Percentiles rank a stretch among this genome's conserved stretches.
These are phyloP conservation scores for Aquilaria malaccensis DNA, from an alignment of 345 rosid species.

Conservation along the genomic window DNA sequence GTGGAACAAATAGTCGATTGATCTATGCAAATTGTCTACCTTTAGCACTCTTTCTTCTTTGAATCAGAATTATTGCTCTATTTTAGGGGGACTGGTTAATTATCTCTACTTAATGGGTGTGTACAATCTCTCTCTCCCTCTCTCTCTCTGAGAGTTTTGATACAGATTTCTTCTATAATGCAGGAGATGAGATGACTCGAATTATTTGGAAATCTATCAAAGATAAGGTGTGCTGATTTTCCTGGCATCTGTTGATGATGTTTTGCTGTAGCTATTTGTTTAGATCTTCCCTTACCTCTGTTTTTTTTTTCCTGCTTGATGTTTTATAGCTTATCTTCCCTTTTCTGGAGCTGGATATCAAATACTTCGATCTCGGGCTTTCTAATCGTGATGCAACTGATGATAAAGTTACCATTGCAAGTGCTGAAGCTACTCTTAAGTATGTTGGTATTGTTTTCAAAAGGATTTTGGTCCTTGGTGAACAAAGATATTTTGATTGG, in stretches of 20 bases:
- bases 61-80: too few relatives aligned
- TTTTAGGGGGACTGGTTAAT: too few relatives aligned
- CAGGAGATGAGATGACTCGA: constrained; percentile 77
- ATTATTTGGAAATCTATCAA: constrained; percentile 59
- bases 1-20: too few relatives aligned
- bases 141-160: background rate
- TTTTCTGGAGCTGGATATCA: constrained; percentile 55
- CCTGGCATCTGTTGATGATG: background rate
- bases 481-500: too few relatives aligned
- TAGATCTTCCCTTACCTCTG: background rate
- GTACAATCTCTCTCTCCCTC: background rate
- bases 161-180: background rate
- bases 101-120: too few relatives aligned
- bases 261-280: too few relatives aligned
- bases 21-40: too few relatives aligned
- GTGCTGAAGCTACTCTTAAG: constrained; percentile 65
- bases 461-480: too few relatives aligned
- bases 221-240: constrained; percentile 32
- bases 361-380: constrained; percentile 64
- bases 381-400: constrained; percentile 54
- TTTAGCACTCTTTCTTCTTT: too few relatives aligned
- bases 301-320: background rate
- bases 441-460: constrained; percentile 10
- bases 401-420: constrained; percentile 47
- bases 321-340: constrained; percentile 50